Evolutionary conservation across 2,329 filamentous ascomycete genomes (phyloP).

Genomic region (Coniochaeta hoffmannii): DNA sequence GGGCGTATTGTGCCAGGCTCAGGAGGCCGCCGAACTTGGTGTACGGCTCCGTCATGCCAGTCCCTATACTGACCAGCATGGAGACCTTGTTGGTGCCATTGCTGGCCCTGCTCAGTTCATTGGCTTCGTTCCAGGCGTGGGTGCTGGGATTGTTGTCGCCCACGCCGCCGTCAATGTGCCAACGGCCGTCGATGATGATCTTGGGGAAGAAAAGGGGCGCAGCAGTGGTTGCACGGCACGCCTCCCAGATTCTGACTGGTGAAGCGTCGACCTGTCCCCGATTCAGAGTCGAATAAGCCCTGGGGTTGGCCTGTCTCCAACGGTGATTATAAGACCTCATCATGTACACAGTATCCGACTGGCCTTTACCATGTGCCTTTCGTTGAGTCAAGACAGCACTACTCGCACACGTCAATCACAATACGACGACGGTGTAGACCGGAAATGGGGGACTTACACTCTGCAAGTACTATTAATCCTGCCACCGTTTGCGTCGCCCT

Average conservation of each 20-base stretch:
- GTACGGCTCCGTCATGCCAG: neutral
- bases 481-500: neutral
- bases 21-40: conserved; percentile 2
- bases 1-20: neutral
- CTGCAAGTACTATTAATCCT: neutral
- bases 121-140: conserved; percentile 3
- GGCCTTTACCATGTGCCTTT: neutral
- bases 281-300: neutral
- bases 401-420: neutral
- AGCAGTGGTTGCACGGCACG: neutral
- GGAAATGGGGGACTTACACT: neutral
- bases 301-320: neutral
- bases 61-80: conserved; percentile 1
- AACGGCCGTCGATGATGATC: conserved; percentile 2
- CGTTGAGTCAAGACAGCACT: neutral
- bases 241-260: conserved; percentile 1
- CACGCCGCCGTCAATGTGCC: conserved; percentile 3
- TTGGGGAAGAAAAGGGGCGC: neutral
- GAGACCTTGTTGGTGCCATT: neutral
- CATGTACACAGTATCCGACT: neutral
- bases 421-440: neutral
- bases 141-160: conserved; percentile 2
- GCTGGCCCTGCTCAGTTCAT: neutral
- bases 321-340: neutral
- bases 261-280: neutral